These are phyloP conservation scores for Diaporthe batatas DNA, from an alignment of 2,329 filamentous ascomycete species.

Conservation along the genomic window DNA sequence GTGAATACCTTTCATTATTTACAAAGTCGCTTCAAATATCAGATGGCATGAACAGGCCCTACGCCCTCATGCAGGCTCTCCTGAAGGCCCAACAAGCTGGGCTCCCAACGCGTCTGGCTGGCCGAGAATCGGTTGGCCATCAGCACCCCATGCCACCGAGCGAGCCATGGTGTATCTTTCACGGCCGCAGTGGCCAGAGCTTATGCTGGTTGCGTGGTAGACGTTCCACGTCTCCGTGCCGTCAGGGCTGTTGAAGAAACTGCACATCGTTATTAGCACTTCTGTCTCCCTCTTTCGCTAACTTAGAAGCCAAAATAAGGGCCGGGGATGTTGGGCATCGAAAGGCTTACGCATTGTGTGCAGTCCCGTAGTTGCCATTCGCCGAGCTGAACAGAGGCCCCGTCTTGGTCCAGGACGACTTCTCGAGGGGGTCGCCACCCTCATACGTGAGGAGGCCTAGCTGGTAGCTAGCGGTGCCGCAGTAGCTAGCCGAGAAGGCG, in stretches of 20 bases:
- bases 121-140: conserved; percentile 8
- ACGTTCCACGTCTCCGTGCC: conserved; percentile 32
- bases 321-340: too few species aligned
- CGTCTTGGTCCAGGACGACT: conserved; percentile 41
- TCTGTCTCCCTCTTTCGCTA: neutral
- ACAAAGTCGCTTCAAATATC: fast-evolving
- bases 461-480: conserved; percentile 42
- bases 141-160: neutral
- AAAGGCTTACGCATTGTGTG: conserved; percentile 31
- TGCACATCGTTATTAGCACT: neutral
- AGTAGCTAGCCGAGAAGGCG: conserved; percentile 42
- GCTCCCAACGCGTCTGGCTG: neutral
- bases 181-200: conserved; percentile 4
- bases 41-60: too few species aligned
- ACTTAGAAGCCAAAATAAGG: neutral
- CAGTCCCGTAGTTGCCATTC: conserved; percentile 44
- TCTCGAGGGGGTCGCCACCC: conserved; percentile 36
- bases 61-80: neutral
- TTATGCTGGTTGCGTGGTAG: conserved; percentile 10
- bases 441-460: conserved; percentile 41
- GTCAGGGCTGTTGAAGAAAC: conserved; percentile 40
- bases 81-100: conserved; percentile 17
- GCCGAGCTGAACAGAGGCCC: conserved; percentile 40
- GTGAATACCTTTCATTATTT: too few species aligned
- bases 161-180: conserved; percentile 16